Base-by-base conservation (phyloP, 2,329 filamentous ascomycete species). In the Diaporthe amygdali region DNA sequence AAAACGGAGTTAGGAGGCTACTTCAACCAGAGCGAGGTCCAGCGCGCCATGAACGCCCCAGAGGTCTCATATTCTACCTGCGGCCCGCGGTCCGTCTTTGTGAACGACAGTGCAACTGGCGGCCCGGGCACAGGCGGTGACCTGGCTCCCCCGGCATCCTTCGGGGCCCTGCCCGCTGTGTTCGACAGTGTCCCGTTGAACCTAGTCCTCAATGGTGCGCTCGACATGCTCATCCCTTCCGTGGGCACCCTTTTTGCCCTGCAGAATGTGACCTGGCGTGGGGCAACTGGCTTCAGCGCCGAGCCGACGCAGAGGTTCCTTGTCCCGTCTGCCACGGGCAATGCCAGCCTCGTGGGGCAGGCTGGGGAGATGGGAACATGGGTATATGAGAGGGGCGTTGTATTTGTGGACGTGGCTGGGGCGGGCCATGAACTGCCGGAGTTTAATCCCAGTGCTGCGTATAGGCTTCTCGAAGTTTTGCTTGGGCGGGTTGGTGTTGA, bases 201-300 rank as follows among this genome's bases (percentile, higher is more conserved):
- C 9, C 86, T 96, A 74, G 90, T 96, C 76, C 91, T 86, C 2
- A 92, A 95, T 76, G 94, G 93, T 15, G 83, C 88, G 56, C 86
- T 92, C 14, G 94, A 95, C 81, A 93, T 87, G 78, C 86, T 93
- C 71, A 85, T 94, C 12, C 83, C 92, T n/a, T 84, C 86, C 76
- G 92, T 93, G 78, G 93, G 93, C n/a, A 92, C 92, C 0, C 84
- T 96, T 1, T 83, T 94, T 10, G 87, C 88, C 1, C 90, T 95
- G 70, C 93, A 96, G 78, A 95, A 95, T 82, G 94, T 95, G 90
- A 95, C 92, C 0, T 96, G 91, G 90, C 89, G 89, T 70, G 93
- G 93, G 6, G 79, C 85, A 49, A 88, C 92, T 63, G 93, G 93
- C 0, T 95, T 96, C 84, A 88, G 91, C 73, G 78, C 80, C 1